Percentiles rank a stretch among this genome's conserved stretches.
phyloP scores from a whole-genome alignment of 1,139 yeast genomes.

The Geotrichum fermentans region DNA sequence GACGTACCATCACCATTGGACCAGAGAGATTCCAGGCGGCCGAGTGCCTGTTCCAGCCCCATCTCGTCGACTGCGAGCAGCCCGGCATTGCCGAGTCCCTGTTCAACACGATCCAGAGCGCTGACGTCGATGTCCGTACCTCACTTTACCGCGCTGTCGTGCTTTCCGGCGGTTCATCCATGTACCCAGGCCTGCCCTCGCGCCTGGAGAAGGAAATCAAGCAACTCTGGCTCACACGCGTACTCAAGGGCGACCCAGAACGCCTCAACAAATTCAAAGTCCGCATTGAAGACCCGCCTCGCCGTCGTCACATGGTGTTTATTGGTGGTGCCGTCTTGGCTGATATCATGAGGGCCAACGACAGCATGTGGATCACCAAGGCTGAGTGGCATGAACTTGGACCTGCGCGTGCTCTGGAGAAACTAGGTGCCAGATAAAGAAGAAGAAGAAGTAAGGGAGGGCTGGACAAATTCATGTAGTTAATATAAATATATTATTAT shows the following conservation, averaged over 20 bases:
- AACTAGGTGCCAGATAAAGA: conserved; percentile 82
- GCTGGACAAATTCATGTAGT: too few relatives aligned
- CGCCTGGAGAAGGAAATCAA: conserved; percentile 92
- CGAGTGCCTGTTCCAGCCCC: conserved; percentile 95
- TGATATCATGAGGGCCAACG: conserved; percentile 95
- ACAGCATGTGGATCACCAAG: conserved; percentile 94
- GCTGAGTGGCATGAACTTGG: conserved; percentile 99
- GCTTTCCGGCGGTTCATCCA: conserved; percentile 92
- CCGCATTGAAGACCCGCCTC: conserved; percentile 96
- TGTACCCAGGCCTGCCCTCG: conserved; percentile 98
- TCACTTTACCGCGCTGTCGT: conserved; percentile 89
- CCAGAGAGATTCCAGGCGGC: conserved; percentile 97
- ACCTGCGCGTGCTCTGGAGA: conserved; percentile 61
- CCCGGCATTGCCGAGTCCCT: conserved; percentile 93
- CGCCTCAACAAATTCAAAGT: conserved; percentile 90
- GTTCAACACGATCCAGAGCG: conserved; percentile 87
- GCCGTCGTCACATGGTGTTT: conserved; percentile 98
- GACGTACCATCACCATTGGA: conserved; percentile 88
- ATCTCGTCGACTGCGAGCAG: conserved; percentile 93
- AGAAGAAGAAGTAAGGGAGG: too few relatives aligned
- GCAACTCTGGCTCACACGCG: conserved; percentile 90
- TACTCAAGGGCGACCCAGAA: conserved; percentile 79
- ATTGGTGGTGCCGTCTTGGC: conserved; percentile 99
- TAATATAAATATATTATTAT: too few relatives aligned
- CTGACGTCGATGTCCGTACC: conserved; percentile 89